These are phyloP conservation scores for Cicer pinnatifidum DNA, from an alignment of 306 rosid species.

Conservation along the genomic window DNA sequence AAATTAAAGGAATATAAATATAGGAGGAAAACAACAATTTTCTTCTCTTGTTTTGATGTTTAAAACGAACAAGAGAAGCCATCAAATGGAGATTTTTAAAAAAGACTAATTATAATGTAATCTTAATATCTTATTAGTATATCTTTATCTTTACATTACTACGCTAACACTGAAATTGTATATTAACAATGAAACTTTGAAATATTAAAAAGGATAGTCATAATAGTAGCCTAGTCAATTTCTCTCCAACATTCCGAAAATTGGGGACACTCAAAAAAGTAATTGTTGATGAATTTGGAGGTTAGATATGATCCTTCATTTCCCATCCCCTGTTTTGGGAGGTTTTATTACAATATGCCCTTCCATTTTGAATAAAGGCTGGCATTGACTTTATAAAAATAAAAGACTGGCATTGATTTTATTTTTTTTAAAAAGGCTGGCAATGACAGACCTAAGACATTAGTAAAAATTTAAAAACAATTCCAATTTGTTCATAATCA, in stretches of 20 bases:
- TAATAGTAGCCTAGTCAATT: constrained; percentile 5
- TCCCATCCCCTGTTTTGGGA: constrained; percentile 16
- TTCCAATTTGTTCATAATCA: neutral
- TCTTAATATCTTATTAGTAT: constrained; percentile 5
- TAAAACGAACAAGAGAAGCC: too few relatives aligned
- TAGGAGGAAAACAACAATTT: neutral
- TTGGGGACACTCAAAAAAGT: neutral
- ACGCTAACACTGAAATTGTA: neutral
- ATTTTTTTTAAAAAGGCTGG: neutral
- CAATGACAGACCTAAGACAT: neutral
- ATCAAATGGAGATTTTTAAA: too few relatives aligned
- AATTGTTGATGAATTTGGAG: constrained; percentile 20
- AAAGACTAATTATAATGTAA: neutral
- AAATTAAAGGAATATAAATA: neutral
- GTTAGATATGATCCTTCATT: neutral
- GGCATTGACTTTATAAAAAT: neutral
- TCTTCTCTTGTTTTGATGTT: neutral
- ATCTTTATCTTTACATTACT: neutral
- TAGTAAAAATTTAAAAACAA: neutral
- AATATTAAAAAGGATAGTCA: constrained; percentile 10
- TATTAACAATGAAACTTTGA: constrained; percentile 5
- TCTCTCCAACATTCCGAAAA: constrained; percentile 11
- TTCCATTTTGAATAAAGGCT: constrained; percentile 5
- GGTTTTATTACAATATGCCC: constrained; percentile 6
- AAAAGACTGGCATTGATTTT: neutral